Percentiles rank a stretch among this genome's conserved stretches.
phyloP scores from a whole-genome alignment of 305 asterid genomes.

The Galium porrigens region DNA sequence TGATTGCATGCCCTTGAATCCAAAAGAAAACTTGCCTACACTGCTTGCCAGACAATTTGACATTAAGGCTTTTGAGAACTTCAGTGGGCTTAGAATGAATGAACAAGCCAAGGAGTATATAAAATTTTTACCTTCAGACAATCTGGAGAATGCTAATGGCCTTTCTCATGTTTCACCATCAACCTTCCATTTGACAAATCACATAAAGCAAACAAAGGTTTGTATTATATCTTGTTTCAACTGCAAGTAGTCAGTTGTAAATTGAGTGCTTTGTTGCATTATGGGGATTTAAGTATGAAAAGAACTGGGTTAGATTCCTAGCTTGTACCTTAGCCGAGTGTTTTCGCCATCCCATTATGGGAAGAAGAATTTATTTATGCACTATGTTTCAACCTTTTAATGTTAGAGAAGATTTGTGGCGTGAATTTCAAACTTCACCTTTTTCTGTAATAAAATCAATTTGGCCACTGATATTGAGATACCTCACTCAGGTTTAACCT shows the following conservation, averaged over 20 bases:
- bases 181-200: constrained; percentile 30
- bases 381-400: background rate
- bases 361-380: background rate
- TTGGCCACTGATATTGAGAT: background rate
- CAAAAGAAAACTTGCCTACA: constrained; percentile 57
- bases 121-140: constrained; percentile 35
- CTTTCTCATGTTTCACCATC: constrained; percentile 38
- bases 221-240: constrained; percentile 7
- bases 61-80: constrained; percentile 42
- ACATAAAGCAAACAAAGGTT: constrained; percentile 53
- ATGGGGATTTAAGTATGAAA: background rate
- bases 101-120: constrained; percentile 39
- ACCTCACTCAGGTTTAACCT: background rate
- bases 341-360: background rate
- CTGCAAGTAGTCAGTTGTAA: background rate
- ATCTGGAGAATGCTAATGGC: constrained; percentile 35
- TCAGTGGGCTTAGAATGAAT: constrained; percentile 38
- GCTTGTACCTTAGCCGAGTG: constrained; percentile 2
- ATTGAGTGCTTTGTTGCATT: background rate
- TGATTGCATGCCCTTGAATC: constrained; percentile 86
- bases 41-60: constrained; percentile 40
- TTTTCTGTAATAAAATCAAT: background rate
- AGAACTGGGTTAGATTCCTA: background rate
- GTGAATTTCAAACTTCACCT: background rate
- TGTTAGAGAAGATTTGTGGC: background rate